Evolutionary conservation across 106 monocot genomes (phyloP), one percentile per base, ranked within the genome.

Genomic region (Dendrobium huoshanense): DNA sequence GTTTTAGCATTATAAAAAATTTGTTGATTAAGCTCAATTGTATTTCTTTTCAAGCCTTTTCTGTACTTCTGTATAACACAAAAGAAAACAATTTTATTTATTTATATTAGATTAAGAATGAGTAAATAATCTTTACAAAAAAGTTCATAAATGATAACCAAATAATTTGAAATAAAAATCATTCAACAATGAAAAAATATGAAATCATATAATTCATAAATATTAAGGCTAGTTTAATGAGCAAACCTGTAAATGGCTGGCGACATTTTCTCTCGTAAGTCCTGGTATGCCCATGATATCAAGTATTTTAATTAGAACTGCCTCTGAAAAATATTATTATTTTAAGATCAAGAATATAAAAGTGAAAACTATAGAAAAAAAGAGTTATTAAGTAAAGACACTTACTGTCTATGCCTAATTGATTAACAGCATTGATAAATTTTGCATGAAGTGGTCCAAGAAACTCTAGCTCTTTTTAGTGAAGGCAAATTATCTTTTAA

Each of bases 401-500:
- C 19, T 74, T 88, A 92, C 94, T 90, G 27, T 92, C 88, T 72
- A 92, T 77, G 72, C 92, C 92, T 79, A 95, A 75, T 41, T 87
- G 88, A 25, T 92, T 85, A 75, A 95, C 88, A 74, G 92, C 94
- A 73, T 85, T 85, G 55, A 95, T 85, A 80, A 95, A 95, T 77
- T 92, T 88, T 2, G 77, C 77, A 41, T 95, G 94, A 51, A 95
- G 80, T 1, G 11, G 92, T 81, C 94, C 94, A 95, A 73, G 87
- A 83, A 22, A 95, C 87, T 65, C 94, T 85, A 8, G 81, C 83
- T 77, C 92, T 92, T 76, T 95, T 95, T 49, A 79, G 84, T 7
- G 89, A 4, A 15, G 88, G 70, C 9, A 84, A 61, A 25, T 89
- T 89, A 9, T 81, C 72, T 33, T 91, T 86, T 25, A 90, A 95